Evolutionary conservation across 225 moss, liverwort and hornwort genomes (phyloP).

Genomic region (Antitrichia curtipendula): DNA sequence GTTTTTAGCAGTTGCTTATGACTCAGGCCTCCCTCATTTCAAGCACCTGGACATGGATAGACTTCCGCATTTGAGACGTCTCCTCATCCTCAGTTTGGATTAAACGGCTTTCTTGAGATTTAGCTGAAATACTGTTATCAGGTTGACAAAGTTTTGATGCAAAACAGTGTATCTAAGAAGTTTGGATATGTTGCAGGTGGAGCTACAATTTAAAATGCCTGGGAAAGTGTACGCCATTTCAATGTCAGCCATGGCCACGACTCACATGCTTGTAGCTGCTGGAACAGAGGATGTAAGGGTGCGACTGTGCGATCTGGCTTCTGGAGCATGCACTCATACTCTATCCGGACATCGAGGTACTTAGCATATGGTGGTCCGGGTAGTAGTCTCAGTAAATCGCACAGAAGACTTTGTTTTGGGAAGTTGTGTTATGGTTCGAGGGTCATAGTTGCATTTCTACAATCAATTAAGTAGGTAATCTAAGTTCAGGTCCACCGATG

Average conservation of each 20-base stretch:
- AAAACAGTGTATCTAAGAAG: background rate
- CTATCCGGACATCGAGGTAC: conserved; percentile 84
- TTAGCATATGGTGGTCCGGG: background rate
- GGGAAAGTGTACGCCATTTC: conserved; percentile 76
- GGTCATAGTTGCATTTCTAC: background rate
- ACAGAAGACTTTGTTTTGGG: background rate
- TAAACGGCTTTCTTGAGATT: background rate
- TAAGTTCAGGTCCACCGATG: background rate
- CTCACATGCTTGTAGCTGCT: conserved; percentile 84
- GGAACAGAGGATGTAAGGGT: conserved; percentile 79
- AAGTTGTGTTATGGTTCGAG: background rate
- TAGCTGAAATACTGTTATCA: background rate
- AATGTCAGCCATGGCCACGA: conserved; percentile 69
- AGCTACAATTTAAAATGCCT: conserved; percentile 61
- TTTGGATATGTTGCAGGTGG: conserved; percentile 41
- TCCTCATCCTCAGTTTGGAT: background rate
- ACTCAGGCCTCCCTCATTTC: background rate
- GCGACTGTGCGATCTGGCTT: conserved; percentile 87
- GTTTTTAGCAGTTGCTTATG: background rate
- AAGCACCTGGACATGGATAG: background rate
- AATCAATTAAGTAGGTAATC: background rate
- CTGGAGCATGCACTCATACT: conserved; percentile 94
- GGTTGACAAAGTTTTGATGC: background rate
- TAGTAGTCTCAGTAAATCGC: background rate
- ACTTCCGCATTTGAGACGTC: background rate